Conservation (phyloP, 1,139 yeast genomes). For the Neolecta irregularis region DNA sequence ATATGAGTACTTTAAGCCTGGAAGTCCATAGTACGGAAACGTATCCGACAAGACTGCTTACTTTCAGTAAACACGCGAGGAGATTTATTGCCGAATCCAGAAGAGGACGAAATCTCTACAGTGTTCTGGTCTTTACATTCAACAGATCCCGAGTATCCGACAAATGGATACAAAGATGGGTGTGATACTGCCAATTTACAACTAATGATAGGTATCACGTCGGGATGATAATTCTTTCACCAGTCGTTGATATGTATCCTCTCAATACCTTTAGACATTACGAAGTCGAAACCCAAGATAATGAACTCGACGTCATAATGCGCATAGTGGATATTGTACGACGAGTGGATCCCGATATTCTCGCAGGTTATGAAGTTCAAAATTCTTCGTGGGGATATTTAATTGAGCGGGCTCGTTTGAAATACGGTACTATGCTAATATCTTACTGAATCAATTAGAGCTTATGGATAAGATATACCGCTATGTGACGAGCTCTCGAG, state of each 20-base stretch:
- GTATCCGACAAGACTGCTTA: no score
- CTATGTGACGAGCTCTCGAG: conserved; percentile 36
- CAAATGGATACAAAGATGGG: conserved; percentile 14
- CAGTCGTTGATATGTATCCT: no score
- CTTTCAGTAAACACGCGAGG: conserved; percentile 39
- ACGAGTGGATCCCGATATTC: conserved; percentile 66
- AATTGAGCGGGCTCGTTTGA: conserved; percentile 41
- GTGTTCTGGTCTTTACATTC: conserved; percentile 49
- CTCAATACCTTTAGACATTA: conserved; percentile 4
- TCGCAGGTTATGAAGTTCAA: conserved; percentile 75
- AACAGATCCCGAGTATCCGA: no score
- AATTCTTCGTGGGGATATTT: conserved; percentile 79
- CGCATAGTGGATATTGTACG: conserved; percentile 43
- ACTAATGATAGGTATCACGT: no score
- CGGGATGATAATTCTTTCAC: no score
- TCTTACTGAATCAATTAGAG: no score
- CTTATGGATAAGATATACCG: conserved; percentile 35
- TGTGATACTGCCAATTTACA: conserved; percentile 4
- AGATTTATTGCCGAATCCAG: conserved; percentile 49
- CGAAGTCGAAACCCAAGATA: conserved; percentile 26
- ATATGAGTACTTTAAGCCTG: conserved; percentile 28
- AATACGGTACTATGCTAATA: no score
- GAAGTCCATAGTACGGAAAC: conserved; percentile 37
- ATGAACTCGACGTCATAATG: conserved; percentile 43
- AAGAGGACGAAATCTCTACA: conserved; percentile 38